These are phyloP conservation scores for Monotropa hypopitys DNA, from an alignment of 179 eudicot species.

Conservation along the genomic window DNA sequence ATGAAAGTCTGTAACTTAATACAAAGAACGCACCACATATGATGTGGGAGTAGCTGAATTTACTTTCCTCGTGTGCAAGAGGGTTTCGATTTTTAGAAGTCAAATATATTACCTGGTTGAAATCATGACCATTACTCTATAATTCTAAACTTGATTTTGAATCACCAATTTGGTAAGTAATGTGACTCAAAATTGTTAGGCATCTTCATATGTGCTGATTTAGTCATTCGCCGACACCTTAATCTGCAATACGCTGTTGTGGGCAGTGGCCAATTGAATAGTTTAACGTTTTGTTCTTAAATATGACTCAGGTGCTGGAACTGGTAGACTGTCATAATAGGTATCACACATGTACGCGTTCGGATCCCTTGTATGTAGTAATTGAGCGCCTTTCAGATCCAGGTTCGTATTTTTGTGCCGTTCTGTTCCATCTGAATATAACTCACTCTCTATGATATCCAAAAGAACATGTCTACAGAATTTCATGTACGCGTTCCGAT, in stretches of 20 bases:
- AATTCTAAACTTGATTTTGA: background rate
- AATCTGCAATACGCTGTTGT: background rate
- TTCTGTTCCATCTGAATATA: background rate
- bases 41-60: background rate
- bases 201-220: background rate
- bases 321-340: constrained; percentile 16
- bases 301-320: constrained; percentile 25
- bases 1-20: background rate
- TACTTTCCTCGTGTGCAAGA: background rate
- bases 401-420: constrained; percentile 15
- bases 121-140: background rate
- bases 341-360: constrained; percentile 28
- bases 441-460: background rate
- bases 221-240: background rate
- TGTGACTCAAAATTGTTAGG: background rate
- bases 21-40: background rate
- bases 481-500: no score
- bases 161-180: background rate
- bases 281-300: background rate
- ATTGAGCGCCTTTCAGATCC: constrained; percentile 42
- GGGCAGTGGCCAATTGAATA: background rate
- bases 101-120: background rate
- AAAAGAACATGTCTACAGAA: background rate
- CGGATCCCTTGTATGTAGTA: constrained; percentile 30
- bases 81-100: background rate